Evolutionary conservation across 768 basidiomycete genomes (phyloP), one percentile per base, ranked within the genome.

Genomic region (Butyriboletus loyo): DNA sequence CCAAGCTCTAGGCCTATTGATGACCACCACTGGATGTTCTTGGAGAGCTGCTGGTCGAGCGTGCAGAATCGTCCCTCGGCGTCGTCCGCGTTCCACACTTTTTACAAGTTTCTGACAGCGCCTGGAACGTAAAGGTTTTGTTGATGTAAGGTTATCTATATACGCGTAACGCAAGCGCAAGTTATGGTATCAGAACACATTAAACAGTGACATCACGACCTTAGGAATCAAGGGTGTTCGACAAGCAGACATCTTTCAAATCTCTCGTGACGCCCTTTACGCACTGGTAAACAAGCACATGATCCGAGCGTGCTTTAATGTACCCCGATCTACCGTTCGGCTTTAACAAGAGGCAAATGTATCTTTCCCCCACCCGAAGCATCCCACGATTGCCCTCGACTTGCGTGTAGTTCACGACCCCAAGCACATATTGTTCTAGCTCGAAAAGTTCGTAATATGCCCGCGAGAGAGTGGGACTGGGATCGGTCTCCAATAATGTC

Each of bases 361-460:
- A 58, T 10, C 10, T 39, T 39, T 54, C 57, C 9, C 57, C 57
- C 3, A 46, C 48, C 7, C 40, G 57, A 22, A 58, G 39, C 7
- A 31, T 30, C 19, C 57, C 57, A 39, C 39, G 39, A n/a, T 58
- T 32, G 8, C 40, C 52, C 27, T 39, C 52, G 6, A 39, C 35
- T 22, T 27, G 57, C 2, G 57, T 35, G 13, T 59, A 59, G 48
- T 58, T 58, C 25, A 58, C 46, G 9, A 59, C 39, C 15, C 57
- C 57, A 27, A 58, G 57, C 10, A 59, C 52, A 21, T 57, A 58
- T 14, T 54, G 51, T 17, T 43, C 57, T 38, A 57, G 57, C 44
- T 34, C 49, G 57, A 58, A 58, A 19, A 50, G n/a, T n/a, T 54
- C 48, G 27, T 58, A 58, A 27, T 59, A 59, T 4, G 51, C 57